Conservation (phyloP, 1,284 basidiomycete species). For the Xerocomus amazonicus region DNA sequence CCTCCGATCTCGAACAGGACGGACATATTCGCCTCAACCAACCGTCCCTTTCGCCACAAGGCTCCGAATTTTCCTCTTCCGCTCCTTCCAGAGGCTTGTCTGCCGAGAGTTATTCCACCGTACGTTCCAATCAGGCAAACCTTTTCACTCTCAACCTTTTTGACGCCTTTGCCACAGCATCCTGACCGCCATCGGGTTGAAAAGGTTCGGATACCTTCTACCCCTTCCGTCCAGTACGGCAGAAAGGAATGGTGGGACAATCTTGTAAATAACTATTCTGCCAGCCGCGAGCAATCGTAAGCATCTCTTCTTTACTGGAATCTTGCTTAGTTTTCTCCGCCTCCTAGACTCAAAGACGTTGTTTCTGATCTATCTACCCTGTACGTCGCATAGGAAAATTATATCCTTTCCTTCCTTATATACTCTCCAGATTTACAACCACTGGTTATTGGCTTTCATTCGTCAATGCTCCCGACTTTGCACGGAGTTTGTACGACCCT, state of each 20-base stretch:
- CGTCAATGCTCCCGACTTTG: slow-evolving; percentile 53
- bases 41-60: slow-evolving; percentile 32
- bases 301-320: slow-evolving; percentile 11
- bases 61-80: slow-evolving; percentile 31
- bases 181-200: slow-evolving; percentile 30
- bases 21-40: slow-evolving; percentile 26
- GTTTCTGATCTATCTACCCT: slow-evolving; percentile 51
- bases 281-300: slow-evolving; percentile 43
- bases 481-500: slow-evolving; percentile 50
- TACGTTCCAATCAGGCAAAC: slow-evolving; percentile 11
- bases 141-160: not conserved
- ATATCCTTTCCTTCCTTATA: slow-evolving; percentile 8
- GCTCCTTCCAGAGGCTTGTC: slow-evolving; percentile 26
- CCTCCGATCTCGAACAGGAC: slow-evolving; percentile 30
- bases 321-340: slow-evolving; percentile 6
- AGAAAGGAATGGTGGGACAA: slow-evolving; percentile 63
- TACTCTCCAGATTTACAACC: slow-evolving; percentile 40
- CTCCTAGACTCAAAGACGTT: slow-evolving; percentile 48
- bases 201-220: slow-evolving; percentile 38
- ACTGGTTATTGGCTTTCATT: slow-evolving; percentile 63
- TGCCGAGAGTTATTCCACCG: slow-evolving; percentile 25
- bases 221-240: slow-evolving; percentile 42
- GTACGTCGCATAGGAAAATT: slow-evolving; percentile 37
- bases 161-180: slow-evolving; percentile 14
- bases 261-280: slow-evolving; percentile 49